A percentile compares a stretch with the other conserved stretches of the same genome.
phyloP scores from a whole-genome alignment of 2,329 filamentous ascomycete species.

The Aspergillus proliferans region DNA sequence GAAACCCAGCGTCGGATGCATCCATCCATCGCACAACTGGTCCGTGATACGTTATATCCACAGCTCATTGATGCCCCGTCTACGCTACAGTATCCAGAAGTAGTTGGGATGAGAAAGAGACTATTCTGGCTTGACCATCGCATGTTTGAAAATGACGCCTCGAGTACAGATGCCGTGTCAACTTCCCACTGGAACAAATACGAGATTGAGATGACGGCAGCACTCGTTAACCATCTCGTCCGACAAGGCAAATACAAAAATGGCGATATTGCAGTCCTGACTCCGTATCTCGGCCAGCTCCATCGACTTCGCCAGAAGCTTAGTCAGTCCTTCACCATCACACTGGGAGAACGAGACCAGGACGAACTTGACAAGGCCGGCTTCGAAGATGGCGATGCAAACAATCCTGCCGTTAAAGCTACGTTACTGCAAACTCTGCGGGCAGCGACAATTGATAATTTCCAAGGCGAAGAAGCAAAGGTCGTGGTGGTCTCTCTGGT shows the following conservation, averaged over 20 bases:
- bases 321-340: constrained; percentile 49
- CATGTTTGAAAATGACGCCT: constrained; percentile 31
- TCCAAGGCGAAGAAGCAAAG: constrained; percentile 70
- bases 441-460: constrained; percentile 66
- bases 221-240: constrained; percentile 59
- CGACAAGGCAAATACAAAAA: constrained; percentile 56
- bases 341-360: constrained; percentile 57
- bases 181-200: constrained; percentile 44
- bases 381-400: constrained; percentile 17
- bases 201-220: constrained; percentile 59
- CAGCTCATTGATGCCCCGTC: constrained; percentile 46
- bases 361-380: constrained; percentile 46
- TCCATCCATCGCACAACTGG: constrained; percentile 54
- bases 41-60: constrained; percentile 55
- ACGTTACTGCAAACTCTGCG: constrained; percentile 46
- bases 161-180: constrained; percentile 17
- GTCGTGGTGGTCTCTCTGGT: constrained; percentile 65
- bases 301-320: constrained; percentile 40
- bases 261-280: constrained; percentile 64
- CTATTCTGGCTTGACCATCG: constrained; percentile 51
- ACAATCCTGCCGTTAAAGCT: constrained; percentile 26
- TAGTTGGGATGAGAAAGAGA: constrained; percentile 43
- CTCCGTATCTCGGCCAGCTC: constrained; percentile 53
- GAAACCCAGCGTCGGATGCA: constrained; percentile 61
- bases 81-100: constrained; percentile 33